Base-by-base conservation (phyloP, 1,284 basidiomycete species). In the Moesziomyces sp. region DNA sequence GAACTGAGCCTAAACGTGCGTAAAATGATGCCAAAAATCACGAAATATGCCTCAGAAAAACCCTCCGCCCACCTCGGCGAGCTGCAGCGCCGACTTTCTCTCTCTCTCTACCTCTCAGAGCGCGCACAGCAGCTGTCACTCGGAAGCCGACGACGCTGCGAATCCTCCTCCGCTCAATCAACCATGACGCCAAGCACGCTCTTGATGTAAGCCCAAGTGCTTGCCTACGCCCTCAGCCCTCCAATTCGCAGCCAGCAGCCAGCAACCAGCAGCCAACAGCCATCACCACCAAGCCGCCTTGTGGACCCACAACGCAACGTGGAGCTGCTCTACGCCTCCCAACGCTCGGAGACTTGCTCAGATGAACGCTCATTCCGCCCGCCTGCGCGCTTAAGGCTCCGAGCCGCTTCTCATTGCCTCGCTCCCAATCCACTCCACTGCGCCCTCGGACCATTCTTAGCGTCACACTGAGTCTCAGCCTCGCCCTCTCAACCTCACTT, bases 31-130 rank as follows among this genome's bases (percentile, higher is more conserved):
- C 42, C 24, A 46, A 23, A 13, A 40, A 52, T 38, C 51, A 52
- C 51, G 51, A 24, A 51, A 51, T 43, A 51, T 43, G 35, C 30
- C 30, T 33, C 30, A 33, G 3, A 49, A 49, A 64, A 64, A 64
- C 62, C 62, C 62, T 65, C 62, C 46, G 62, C 62, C 62, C 62
- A 58, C 13, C 24, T 46, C 43, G 38, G 42, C 23, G 28, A 46
- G 48, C 38, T 47, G 23, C 23, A 61, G 49, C 38, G 48, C 26
- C 51, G 6, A 46, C 13, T 10, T 50, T 23, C 26, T n/a, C 40
- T 26, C 24, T 38, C 40, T 49, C 51, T 21, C 21, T 21, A 18
- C 19, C 10, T 19, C 19, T 40, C n/a, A 21, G 21, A 21, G 21
- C 21, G 26, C 8, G 26, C 26, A 8, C 26, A 28, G 46, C 51